These are phyloP conservation scores for Nepenthes alata DNA, from an alignment of 179 eudicot species.

Conservation along the genomic window DNA sequence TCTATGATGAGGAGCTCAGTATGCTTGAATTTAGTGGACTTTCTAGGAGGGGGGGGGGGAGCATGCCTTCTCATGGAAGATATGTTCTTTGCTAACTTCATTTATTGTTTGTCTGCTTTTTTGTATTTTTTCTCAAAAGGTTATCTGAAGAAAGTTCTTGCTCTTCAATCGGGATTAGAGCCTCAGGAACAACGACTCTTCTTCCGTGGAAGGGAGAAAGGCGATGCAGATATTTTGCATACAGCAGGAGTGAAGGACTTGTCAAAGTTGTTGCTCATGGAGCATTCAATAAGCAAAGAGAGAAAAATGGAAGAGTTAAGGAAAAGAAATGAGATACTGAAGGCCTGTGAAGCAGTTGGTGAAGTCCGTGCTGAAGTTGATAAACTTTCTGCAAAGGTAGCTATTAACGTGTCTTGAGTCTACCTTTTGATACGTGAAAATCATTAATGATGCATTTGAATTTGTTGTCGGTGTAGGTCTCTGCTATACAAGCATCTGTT, in stretches of 20 bases:
- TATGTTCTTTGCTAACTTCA: constrained; percentile 5
- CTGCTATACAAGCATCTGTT: constrained; percentile 39
- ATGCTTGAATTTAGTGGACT: neutral
- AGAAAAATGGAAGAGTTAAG: constrained; percentile 40
- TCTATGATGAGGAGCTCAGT: neutral
- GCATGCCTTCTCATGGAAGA: neutral
- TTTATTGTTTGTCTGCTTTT: constrained; percentile 1
- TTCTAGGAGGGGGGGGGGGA: neutral
- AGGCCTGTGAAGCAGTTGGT: constrained; percentile 51
- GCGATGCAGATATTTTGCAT: constrained; percentile 40
- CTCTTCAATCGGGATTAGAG: constrained; percentile 42
- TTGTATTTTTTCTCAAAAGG: constrained; percentile 23
- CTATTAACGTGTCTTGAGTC: neutral
- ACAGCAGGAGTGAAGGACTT: constrained; percentile 64
- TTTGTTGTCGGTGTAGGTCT: constrained; percentile 29
- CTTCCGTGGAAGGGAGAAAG: constrained; percentile 75
- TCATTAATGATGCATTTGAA: neutral
- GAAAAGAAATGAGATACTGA: constrained; percentile 25
- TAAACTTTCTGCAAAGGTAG: constrained; percentile 60
- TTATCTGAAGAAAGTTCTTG: constrained; percentile 51
- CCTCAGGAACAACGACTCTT: constrained; percentile 49
- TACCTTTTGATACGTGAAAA: constrained; percentile 1
- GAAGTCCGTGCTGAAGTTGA: constrained; percentile 60
- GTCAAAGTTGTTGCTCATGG: constrained; percentile 60
- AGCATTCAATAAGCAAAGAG: constrained; percentile 32